phyloP scores from a whole-genome alignment of 169 alveolate genomes.

The Plasmodium gallinaceum region DNA sequence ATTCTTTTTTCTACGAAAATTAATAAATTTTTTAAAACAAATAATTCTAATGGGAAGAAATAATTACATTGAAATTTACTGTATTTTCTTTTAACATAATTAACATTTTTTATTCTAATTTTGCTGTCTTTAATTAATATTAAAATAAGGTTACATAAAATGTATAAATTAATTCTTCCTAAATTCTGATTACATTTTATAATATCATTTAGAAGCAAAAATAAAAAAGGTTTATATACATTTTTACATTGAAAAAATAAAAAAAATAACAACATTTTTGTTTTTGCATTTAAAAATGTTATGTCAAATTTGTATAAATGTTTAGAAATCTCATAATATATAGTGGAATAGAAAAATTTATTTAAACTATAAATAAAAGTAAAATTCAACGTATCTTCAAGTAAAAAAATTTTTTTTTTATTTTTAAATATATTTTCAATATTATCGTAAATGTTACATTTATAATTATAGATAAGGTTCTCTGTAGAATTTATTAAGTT shows the following conservation, averaged over 20 bases:
- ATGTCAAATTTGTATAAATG: slow-evolving; percentile 19
- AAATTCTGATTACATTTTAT: no score
- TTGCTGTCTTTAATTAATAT: slow-evolving; percentile 7
- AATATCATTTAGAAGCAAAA: neutral
- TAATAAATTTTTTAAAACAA: neutral
- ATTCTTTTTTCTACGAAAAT: neutral
- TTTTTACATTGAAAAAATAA: slow-evolving; percentile 28
- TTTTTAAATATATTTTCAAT: slow-evolving; percentile 21
- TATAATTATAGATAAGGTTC: neutral
- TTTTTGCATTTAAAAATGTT: slow-evolving; percentile 3
- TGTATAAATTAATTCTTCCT: neutral
- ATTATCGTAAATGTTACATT: slow-evolving; percentile 10
- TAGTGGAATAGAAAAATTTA: slow-evolving; percentile 25
- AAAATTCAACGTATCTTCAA: slow-evolving; percentile 16
- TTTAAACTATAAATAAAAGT: slow-evolving; percentile 29
- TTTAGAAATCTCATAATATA: slow-evolving; percentile 33
- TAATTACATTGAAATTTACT: slow-evolving; percentile 13
- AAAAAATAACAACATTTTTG: slow-evolving; percentile 8
- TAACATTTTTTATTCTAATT: slow-evolving; percentile 9
- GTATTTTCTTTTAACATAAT: slow-evolving; percentile 16
- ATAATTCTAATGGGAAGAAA: slow-evolving; percentile 37
- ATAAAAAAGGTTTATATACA: slow-evolving; percentile 5
- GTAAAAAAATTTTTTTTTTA: slow-evolving; percentile 16
- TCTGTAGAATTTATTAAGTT: neutral
- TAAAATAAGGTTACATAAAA: slow-evolving; percentile 19